Conservation (phyloP, 805 yeast genomes). For the Pichia scutulata region DNA sequence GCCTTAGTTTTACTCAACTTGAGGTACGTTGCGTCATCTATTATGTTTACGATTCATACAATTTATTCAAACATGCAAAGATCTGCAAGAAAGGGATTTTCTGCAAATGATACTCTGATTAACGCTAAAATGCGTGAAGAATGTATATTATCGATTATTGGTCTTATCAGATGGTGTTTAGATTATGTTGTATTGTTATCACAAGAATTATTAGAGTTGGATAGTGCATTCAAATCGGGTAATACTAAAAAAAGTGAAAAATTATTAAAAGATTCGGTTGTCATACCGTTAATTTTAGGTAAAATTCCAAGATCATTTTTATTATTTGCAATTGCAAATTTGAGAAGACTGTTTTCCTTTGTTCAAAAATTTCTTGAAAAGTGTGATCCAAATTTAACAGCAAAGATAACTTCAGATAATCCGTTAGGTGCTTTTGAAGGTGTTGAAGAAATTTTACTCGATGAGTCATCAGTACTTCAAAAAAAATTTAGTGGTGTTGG, state of each 20-base stretch:
- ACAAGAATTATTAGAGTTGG: conserved; percentile 59
- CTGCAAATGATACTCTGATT: conserved; percentile 37
- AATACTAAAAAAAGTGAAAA: conserved; percentile 17
- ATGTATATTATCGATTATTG: conserved; percentile 56
- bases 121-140: conserved; percentile 47
- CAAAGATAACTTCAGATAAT: conserved; percentile 23
- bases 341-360: conserved; percentile 53
- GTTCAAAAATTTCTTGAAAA: conserved; percentile 51
- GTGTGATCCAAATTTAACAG: conserved; percentile 29
- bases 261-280: conserved; percentile 30
- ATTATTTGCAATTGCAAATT: conserved; percentile 57
- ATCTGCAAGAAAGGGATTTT: conserved; percentile 47
- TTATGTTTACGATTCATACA: conserved; percentile 53
- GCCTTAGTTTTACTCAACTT: conserved; percentile 63
- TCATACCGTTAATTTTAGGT: conserved; percentile 52
- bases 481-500: conserved; percentile 6
- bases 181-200: conserved; percentile 66
- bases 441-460: conserved; percentile 20
- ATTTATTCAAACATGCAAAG: conserved; percentile 57
- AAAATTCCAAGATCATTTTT: conserved; percentile 65
- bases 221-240: conserved; percentile 21
- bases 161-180: conserved; percentile 78
- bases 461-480: conserved; percentile 20
- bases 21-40: conserved; percentile 63
- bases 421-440: conserved; percentile 26